phyloP scores from a whole-genome alignment of 768 basidiomycete genomes.

The Tricholoma terreum region DNA sequence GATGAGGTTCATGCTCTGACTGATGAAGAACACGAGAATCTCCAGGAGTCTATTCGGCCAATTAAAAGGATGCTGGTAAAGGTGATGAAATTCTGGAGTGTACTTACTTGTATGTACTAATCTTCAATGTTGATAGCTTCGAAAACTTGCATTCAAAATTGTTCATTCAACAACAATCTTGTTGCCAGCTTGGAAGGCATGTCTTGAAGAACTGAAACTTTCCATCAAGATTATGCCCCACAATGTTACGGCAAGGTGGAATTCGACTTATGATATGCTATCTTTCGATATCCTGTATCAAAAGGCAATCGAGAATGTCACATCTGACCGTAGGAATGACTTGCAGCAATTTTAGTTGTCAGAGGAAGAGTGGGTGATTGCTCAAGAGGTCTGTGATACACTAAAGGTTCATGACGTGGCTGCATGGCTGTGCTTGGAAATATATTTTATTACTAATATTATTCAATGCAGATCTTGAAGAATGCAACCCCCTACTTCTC shows the following conservation, averaged over 20 bases:
- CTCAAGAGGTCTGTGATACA: no score
- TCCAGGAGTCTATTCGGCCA: conserved; percentile 18
- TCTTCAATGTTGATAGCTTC: conserved; percentile 17
- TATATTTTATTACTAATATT: no score
- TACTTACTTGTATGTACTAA: no score
- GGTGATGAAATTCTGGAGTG: no score
- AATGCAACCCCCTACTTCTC: conserved; percentile 33
- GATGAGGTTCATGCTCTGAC: conserved; percentile 12
- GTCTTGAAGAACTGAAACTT: conserved; percentile 11
- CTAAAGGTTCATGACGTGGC: no score
- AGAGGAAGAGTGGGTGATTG: no score
- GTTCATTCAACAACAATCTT: conserved; percentile 23
- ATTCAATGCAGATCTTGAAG: conserved; percentile 28
- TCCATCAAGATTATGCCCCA: conserved; percentile 27
- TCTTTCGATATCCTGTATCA: no score
- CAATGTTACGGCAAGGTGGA: conserved; percentile 37
- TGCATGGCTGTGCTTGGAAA: no score
- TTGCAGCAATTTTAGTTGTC: no score
- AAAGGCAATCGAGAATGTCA: no score
- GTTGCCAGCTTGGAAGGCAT: conserved; percentile 15
- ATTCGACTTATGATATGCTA: no score
- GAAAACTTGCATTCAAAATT: conserved; percentile 17
- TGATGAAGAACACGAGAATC: conserved; percentile 8
- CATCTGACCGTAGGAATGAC: no score
- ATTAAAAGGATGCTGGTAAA: conserved; percentile 28